Evolutionary conservation across 2,329 filamentous ascomycete species (phyloP).

Genomic region (Talaromyces sp.): DNA sequence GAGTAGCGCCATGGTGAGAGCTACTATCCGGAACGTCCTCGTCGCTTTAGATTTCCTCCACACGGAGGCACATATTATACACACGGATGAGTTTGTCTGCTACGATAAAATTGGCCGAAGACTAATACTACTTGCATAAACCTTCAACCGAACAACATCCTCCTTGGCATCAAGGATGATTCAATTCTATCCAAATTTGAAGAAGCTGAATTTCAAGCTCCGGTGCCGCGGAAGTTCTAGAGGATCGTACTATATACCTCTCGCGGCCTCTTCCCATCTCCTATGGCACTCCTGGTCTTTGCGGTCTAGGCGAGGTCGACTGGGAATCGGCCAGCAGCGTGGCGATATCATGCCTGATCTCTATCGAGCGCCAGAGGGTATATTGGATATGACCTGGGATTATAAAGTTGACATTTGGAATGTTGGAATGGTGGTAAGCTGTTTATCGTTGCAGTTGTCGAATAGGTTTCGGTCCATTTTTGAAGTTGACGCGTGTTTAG

Average conservation of each 20-base stretch:
- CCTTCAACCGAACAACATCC: conserved; percentile 51
- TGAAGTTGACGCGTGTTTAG: not conserved
- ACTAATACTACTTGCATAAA: conserved; percentile 27
- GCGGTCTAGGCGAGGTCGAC: conserved; percentile 40
- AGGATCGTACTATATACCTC: conserved; percentile 32
- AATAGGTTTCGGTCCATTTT: too few species aligned
- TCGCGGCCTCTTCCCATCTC: conserved; percentile 32
- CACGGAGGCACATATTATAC: conserved; percentile 46
- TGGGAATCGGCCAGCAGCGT: conserved; percentile 36
- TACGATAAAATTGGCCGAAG: not conserved
- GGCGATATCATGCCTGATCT: conserved; percentile 44
- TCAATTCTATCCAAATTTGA: conserved; percentile 43
- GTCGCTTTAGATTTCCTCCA: conserved; percentile 50
- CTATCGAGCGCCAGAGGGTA: conserved; percentile 44
- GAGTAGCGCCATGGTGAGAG: conserved; percentile 33
- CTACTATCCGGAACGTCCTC: conserved; percentile 44
- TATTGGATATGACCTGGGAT: conserved; percentile 39
- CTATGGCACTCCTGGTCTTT: conserved; percentile 23
- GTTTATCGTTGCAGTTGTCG: not conserved
- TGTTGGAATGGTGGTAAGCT: conserved; percentile 36
- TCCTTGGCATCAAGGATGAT: conserved; percentile 44
- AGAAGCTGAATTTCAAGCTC: conserved; percentile 41
- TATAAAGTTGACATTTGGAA: conserved; percentile 46
- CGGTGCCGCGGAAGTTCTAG: conserved; percentile 44
- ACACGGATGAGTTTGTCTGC: conserved; percentile 41